phyloP scores from a whole-genome alignment of 2,329 filamentous ascomycete species.

The Zymoseptoria ardabiliae region DNA sequence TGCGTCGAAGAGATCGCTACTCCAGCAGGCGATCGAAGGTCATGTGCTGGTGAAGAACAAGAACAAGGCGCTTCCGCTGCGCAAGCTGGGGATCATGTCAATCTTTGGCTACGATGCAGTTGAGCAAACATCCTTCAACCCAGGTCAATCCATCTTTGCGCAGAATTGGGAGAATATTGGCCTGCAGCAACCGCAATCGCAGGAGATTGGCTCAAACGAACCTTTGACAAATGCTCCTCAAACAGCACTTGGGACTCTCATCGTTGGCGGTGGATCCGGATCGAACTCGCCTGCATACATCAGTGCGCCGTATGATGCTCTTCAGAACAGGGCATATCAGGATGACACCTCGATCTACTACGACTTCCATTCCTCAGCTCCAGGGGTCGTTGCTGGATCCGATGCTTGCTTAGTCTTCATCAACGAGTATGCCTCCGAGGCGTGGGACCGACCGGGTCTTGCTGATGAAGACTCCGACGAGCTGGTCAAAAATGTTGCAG shows the following conservation, averaged over 20 bases:
- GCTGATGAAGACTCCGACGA: conserved; percentile 43
- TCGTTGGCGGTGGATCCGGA: conserved; percentile 32
- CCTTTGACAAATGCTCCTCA: conserved; percentile 21
- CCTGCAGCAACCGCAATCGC: conserved; percentile 16
- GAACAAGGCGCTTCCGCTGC: conserved; percentile 49
- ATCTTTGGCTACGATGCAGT: conserved; percentile 55
- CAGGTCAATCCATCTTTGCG: conserved; percentile 15
- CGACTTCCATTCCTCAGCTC: conserved; percentile 47
- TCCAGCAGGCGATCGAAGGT: conserved; percentile 55
- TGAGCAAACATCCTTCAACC: conserved; percentile 26
- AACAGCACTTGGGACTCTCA: conserved; percentile 26
- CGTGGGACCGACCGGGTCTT: conserved; percentile 32
- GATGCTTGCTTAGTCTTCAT: conserved; percentile 50
- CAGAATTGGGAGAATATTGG: conserved; percentile 22
- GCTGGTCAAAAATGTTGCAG: conserved; percentile 51
- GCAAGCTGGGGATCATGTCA: conserved; percentile 44
- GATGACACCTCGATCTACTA: conserved; percentile 54
- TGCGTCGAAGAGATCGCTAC: conserved; percentile 41
- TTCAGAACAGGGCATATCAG: conserved; percentile 31
- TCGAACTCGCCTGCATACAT: conserved; percentile 29
- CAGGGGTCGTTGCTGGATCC: conserved; percentile 40
- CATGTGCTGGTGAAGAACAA: conserved; percentile 59
- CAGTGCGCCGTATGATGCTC: conserved; percentile 30
- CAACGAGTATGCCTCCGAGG: conserved; percentile 44
- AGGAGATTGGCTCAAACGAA: conserved; percentile 29